Conservation (phyloP, 306 rosid species). For the Acacia acuminata region DNA sequence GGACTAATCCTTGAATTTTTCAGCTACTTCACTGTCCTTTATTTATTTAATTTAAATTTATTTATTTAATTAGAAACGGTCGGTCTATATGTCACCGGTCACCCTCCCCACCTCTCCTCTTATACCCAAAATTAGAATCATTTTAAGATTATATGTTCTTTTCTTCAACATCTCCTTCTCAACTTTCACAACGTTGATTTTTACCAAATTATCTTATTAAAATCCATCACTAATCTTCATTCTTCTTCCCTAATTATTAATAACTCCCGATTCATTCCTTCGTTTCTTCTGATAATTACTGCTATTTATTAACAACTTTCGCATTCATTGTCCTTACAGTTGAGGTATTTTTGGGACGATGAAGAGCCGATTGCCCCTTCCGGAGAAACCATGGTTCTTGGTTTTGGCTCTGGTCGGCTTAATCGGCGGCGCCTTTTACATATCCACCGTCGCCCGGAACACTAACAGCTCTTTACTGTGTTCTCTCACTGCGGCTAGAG, state of each 20-base stretch:
- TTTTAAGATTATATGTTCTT: neutral
- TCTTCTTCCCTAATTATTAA: neutral
- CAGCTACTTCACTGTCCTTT: no score
- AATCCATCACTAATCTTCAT: neutral
- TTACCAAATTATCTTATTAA: neutral
- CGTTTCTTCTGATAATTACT: neutral
- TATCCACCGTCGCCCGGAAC: conserved; percentile 36
- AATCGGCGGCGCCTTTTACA: conserved; percentile 47
- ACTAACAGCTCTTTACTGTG: conserved; percentile 44
- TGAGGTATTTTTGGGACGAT: neutral
- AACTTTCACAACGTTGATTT: neutral
- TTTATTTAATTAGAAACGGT: neutral
- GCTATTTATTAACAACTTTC: neutral
- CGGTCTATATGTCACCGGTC: neutral
- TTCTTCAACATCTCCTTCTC: neutral
- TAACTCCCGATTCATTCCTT: neutral
- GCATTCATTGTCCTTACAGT: neutral
- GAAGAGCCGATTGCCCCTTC: conserved; percentile 37
- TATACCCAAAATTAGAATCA: neutral
- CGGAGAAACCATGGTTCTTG: conserved; percentile 48
- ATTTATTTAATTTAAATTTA: neutral
- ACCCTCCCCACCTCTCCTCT: neutral
- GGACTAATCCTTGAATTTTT: neutral
- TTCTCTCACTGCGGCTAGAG: conserved; percentile 21
- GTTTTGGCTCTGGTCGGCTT: conserved; percentile 44